phyloP scores from a whole-genome alignment of 2,329 filamentous ascomycete genomes.

The Cadophora luteo-olivacea region DNA sequence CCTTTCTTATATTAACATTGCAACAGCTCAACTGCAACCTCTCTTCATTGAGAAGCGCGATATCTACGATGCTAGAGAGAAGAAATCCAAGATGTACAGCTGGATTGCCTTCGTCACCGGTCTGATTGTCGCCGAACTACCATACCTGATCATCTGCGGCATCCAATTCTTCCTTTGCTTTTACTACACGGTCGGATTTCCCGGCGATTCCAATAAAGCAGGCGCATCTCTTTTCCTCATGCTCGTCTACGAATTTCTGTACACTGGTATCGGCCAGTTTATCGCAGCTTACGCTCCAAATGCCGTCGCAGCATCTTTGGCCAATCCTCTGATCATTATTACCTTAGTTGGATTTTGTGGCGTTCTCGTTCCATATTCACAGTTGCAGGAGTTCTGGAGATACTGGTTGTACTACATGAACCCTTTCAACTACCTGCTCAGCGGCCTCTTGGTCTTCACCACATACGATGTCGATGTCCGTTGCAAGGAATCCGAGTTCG shows the following conservation, averaged over 20 bases:
- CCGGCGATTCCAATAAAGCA: slow-evolving; percentile 50
- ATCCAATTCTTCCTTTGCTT: slow-evolving; percentile 57
- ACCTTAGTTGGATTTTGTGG: slow-evolving; percentile 77
- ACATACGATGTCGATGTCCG: slow-evolving; percentile 56
- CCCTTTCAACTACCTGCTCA: slow-evolving; percentile 73
- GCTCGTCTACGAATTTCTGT: slow-evolving; percentile 65
- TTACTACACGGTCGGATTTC: slow-evolving; percentile 65
- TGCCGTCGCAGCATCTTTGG: slow-evolving; percentile 62
- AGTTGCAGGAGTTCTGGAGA: slow-evolving; percentile 44
- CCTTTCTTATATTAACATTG: neutral
- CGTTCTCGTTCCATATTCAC: slow-evolving; percentile 74
- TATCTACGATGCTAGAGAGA: slow-evolving; percentile 64
- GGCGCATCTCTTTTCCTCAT: slow-evolving; percentile 61
- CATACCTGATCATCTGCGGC: slow-evolving; percentile 52
- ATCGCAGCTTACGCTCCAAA: slow-evolving; percentile 68
- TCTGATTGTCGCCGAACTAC: slow-evolving; percentile 54
- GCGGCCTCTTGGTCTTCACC: slow-evolving; percentile 70
- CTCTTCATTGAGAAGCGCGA: slow-evolving; percentile 62
- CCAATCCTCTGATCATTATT: slow-evolving; percentile 50
- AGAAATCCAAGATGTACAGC: slow-evolving; percentile 65
- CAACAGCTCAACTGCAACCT: slow-evolving; percentile 62
- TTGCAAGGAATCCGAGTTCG: slow-evolving; percentile 60
- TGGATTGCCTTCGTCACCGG: slow-evolving; percentile 65
- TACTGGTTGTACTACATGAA: slow-evolving; percentile 64
- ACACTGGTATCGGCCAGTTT: slow-evolving; percentile 66